Evolutionary conservation across 208 protist species (phyloP).

Genomic region (Leishmania major): DNA sequence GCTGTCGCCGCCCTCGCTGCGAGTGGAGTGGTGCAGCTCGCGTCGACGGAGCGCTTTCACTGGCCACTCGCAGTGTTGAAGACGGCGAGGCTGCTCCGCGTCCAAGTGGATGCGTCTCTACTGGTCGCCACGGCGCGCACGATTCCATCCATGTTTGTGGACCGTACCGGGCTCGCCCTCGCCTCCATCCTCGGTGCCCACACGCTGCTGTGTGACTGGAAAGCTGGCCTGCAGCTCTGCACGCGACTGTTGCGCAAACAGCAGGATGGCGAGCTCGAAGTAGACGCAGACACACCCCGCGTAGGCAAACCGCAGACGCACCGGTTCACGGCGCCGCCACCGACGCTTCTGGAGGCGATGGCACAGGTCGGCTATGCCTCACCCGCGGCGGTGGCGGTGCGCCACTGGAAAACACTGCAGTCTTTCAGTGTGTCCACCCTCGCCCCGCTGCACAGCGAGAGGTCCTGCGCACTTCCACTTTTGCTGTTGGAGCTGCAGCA

Average conservation of each 20-base stretch:
- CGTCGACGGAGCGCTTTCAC: conserved; percentile 23
- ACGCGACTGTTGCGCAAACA: conserved; percentile 28
- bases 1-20: conserved; percentile 20
- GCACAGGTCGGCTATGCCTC: conserved; percentile 31
- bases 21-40: conserved; percentile 28
- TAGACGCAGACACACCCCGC: not conserved
- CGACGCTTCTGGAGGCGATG: conserved; percentile 30
- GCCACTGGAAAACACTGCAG: conserved; percentile 21
- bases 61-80: conserved; percentile 38
- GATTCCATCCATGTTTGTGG: conserved; percentile 20
- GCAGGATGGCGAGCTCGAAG: not conserved
- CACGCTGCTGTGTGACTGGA: conserved; percentile 37
- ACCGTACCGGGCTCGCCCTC: conserved; percentile 15
- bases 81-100: conserved; percentile 20
- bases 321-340: conserved; percentile 7
- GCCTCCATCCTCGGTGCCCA: conserved; percentile 19
- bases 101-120: conserved; percentile 23
- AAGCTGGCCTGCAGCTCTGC: conserved; percentile 27
- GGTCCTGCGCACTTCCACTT: conserved; percentile 9
- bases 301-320: conserved; percentile 7
- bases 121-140: conserved; percentile 2
- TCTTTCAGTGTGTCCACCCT: not conserved
- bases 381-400: conserved; percentile 7
- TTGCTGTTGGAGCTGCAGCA: conserved; percentile 18
- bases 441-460: not conserved